A percentile compares a stretch with the other conserved stretches of the same genome.
Conservation (phyloP, 2,329 filamentous ascomycete species). For the Akanthomyces uredinophilus region DNA sequence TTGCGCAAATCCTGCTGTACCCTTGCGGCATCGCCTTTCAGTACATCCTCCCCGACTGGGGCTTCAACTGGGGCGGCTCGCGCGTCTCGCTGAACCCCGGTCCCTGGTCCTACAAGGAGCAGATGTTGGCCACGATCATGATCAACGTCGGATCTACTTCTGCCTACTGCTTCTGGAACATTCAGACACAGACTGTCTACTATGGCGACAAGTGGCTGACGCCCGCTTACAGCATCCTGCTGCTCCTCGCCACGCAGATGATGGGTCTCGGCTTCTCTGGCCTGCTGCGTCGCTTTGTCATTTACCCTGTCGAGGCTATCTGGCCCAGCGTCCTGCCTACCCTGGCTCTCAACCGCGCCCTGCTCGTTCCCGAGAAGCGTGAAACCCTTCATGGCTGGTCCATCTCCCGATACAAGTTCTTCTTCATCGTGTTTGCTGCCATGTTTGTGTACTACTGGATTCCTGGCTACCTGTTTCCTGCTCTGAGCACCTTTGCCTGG, state of each 20-base stretch:
- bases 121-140: constrained; percentile 35
- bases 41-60: constrained; percentile 11
- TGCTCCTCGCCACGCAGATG: constrained; percentile 28
- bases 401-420: constrained; percentile 37
- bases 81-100: constrained; percentile 33
- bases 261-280: constrained; percentile 31
- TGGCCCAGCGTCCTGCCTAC: constrained; percentile 25
- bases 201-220: constrained; percentile 17
- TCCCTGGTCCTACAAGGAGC: constrained; percentile 36
- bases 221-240: constrained; percentile 28
- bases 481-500: constrained; percentile 40
- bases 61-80: constrained; percentile 12
- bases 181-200: constrained; percentile 28
- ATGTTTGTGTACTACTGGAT: constrained; percentile 44
- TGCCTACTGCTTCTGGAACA: constrained; percentile 32
- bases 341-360: constrained; percentile 9
- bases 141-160: constrained; percentile 33
- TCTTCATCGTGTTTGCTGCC: constrained; percentile 29
- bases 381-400: constrained; percentile 37
- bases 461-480: constrained; percentile 38
- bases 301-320: constrained; percentile 10
- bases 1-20: constrained; percentile 11
- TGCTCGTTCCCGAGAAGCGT: constrained; percentile 28
- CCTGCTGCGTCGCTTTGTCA: constrained; percentile 29
- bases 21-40: constrained; percentile 5